A percentile compares a stretch with the other conserved stretches of the same genome.
Conservation (phyloP, 1,284 basidiomycete genomes). For the Ustilago cynodontis region DNA sequence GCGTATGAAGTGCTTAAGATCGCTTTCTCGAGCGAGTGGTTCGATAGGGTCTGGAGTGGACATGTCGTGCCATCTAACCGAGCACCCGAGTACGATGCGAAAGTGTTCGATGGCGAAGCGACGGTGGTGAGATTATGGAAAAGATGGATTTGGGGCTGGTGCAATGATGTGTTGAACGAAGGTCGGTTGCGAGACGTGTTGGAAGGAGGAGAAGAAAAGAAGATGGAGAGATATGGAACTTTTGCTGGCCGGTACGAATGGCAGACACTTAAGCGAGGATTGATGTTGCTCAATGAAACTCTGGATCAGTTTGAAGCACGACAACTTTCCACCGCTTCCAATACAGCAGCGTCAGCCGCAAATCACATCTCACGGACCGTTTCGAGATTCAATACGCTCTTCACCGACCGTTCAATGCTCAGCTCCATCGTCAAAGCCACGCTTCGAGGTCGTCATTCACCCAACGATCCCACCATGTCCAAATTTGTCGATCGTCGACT, state of each 20-base stretch:
- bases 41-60: constrained; percentile 22
- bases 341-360: no score
- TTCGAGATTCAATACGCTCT: neutral
- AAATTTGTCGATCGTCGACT: constrained; percentile 19
- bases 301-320: constrained; percentile 24
- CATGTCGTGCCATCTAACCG: constrained; percentile 11
- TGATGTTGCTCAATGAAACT: constrained; percentile 17
- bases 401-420: constrained; percentile 8
- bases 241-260: constrained; percentile 26
- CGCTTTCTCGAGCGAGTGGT: constrained; percentile 11
- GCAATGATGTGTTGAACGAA: constrained; percentile 7
- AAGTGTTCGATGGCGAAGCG: constrained; percentile 6
- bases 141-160: constrained; percentile 40
- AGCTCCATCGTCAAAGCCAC: constrained; percentile 18
- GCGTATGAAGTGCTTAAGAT: constrained; percentile 21
- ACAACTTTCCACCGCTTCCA: neutral
- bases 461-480: constrained; percentile 2
- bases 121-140: constrained; percentile 35
- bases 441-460: constrained; percentile 20
- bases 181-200: neutral
- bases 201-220: neutral
- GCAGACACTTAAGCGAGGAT: constrained; percentile 33
- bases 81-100: neutral
- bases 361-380: neutral
- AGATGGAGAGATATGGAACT: constrained; percentile 10